Percentiles rank a stretch among this genome's conserved stretches.
Evolutionary conservation across 306 rosid genomes (phyloP).

Genomic region (Prunus persica): Prunus_persica_NCBIv2 NC_034013.1:17853501-17854000

Average conservation of each 20-base stretch:
- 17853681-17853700: constrained; percentile 1
- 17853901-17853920: background rate
- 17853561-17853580: constrained; percentile 88
- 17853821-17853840: constrained; percentile 89
- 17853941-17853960: background rate
- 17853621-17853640: constrained; percentile 6
- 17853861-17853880: constrained; percentile 86
- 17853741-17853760: constrained; percentile 95
- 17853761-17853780: constrained; percentile 92
- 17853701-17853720: constrained; percentile 79
- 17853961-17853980: constrained; percentile 33
- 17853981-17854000: constrained; percentile 41
- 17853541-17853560: constrained; percentile 56
- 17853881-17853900: constrained; percentile 72
- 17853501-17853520: background rate
- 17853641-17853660: background rate
- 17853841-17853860: constrained; percentile 94
- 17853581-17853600: constrained; percentile 97
- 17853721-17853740: constrained; percentile 95
- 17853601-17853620: constrained; percentile 96
- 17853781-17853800: constrained; percentile 55
- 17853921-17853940: background rate
- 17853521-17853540: constrained; percentile 15
- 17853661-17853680: constrained; percentile 13
- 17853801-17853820: constrained; percentile 74